A percentile compares a stretch with the other conserved stretches of the same genome.
These are phyloP conservation scores for Cutaneotrichosporon daszewskae DNA, from an alignment of 1,284 basidiomycete genomes.

Conservation along the genomic window DNA sequence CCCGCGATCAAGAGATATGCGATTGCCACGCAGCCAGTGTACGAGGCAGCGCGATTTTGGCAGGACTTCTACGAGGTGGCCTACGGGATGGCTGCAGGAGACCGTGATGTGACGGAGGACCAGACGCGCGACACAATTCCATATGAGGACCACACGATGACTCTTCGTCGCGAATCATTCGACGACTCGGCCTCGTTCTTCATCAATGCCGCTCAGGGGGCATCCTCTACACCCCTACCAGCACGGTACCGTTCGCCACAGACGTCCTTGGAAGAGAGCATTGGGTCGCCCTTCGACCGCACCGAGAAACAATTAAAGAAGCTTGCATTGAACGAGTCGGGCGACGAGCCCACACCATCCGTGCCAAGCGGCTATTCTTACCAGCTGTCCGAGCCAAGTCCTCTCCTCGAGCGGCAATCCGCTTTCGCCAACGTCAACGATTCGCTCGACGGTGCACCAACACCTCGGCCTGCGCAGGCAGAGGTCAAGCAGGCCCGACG, in stretches of 20 bases:
- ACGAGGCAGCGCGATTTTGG: conserved; percentile 93
- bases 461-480: background rate
- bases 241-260: conserved; percentile 31
- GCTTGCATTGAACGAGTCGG: conserved; percentile 37
- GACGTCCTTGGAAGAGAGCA: conserved; percentile 56
- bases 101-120: conserved; percentile 6
- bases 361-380: conserved; percentile 33
- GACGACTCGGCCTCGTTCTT: conserved; percentile 32
- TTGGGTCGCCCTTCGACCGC: conserved; percentile 69
- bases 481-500: background rate
- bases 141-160: conserved; percentile 36
- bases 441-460: conserved; percentile 3
- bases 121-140: too few relatives aligned
- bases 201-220: conserved; percentile 19
- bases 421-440: background rate
- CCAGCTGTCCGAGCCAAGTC: too few relatives aligned
- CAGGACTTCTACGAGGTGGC: conserved; percentile 76
- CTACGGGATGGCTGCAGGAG: conserved; percentile 7
- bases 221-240: conserved; percentile 38
- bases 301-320: conserved; percentile 61
- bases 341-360: conserved; percentile 31
- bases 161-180: conserved; percentile 16
- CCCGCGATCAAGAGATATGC: conserved; percentile 85
- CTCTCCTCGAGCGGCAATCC: too few relatives aligned
- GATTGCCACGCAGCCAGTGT: conserved; percentile 74